Evolutionary conservation across 768 basidiomycete genomes (phyloP).

Genomic region (Suillus brevipes): DNA sequence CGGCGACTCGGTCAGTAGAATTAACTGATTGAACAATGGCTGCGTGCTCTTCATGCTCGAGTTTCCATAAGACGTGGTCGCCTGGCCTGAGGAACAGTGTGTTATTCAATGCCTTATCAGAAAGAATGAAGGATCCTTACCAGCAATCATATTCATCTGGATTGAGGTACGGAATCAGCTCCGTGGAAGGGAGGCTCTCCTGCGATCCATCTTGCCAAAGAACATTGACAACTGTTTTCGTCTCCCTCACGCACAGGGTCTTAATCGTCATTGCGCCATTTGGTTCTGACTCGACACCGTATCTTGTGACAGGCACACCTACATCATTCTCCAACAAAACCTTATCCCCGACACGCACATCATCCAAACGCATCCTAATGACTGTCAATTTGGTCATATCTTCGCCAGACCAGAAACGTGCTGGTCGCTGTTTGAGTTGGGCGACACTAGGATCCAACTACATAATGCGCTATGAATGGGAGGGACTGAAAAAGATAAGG

Average conservation of each 20-base stretch:
- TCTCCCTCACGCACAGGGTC: conserved; percentile 67
- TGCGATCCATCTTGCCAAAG: conserved; percentile 86
- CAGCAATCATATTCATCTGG: conserved; percentile 93
- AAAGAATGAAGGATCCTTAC: conserved; percentile 40
- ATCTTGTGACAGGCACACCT: conserved; percentile 55
- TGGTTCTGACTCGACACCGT: conserved; percentile 51
- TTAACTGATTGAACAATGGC: conserved; percentile 82
- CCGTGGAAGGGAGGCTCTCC: conserved; percentile 60
- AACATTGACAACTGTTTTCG: conserved; percentile 65
- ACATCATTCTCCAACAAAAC: conserved; percentile 55
- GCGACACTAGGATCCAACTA: conserved; percentile 53
- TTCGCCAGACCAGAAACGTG: conserved; percentile 70
- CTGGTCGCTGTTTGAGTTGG: conserved; percentile 60
- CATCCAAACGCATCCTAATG: conserved; percentile 60
- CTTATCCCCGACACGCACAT: conserved; percentile 74
- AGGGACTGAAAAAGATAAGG: conserved; percentile 8
- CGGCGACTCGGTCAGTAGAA: conserved; percentile 68
- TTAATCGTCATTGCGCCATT: conserved; percentile 51
- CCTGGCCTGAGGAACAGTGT: conserved; percentile 68
- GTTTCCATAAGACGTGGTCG: conserved; percentile 84
- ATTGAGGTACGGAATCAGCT: conserved; percentile 79
- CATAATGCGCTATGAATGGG: conserved; percentile 38
- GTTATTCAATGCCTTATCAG: conserved; percentile 1
- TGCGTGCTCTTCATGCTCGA: conserved; percentile 62
- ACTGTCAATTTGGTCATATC: conserved; percentile 66